These are phyloP conservation scores for Debaryomyces nepalensis DNA, from an alignment of 1,139 yeast genomes.

Conservation along the genomic window DNA sequence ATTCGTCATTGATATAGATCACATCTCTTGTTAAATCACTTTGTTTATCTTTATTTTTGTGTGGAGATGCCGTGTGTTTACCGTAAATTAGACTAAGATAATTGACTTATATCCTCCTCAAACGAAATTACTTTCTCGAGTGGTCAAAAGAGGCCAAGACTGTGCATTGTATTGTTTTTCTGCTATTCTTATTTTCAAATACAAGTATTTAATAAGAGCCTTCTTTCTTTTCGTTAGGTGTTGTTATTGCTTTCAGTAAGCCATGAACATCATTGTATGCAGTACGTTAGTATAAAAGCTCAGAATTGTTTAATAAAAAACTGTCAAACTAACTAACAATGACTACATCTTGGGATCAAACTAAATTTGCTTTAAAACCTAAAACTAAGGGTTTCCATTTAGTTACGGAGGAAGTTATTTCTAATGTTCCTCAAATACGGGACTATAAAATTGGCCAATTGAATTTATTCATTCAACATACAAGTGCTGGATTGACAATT, in stretches of 20 bases:
- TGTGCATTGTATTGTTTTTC: too few relatives aligned
- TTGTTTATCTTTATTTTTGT: slow-evolving; percentile 9
- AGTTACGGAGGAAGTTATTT: slow-evolving; percentile 65
- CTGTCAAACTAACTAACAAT: not conserved
- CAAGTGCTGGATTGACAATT: slow-evolving; percentile 75
- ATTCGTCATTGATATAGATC: slow-evolving; percentile 3
- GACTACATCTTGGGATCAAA: slow-evolving; percentile 55
- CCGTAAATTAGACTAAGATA: too few relatives aligned
- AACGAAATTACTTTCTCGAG: too few relatives aligned
- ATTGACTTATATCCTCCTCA: too few relatives aligned
- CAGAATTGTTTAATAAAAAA: not conserved
- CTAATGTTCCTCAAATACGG: slow-evolving; percentile 61
- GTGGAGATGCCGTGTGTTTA: not conserved
- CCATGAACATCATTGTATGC: slow-evolving; percentile 7
- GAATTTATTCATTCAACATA: slow-evolving; percentile 74
- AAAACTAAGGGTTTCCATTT: slow-evolving; percentile 71
- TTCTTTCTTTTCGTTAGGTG: slow-evolving; percentile 18
- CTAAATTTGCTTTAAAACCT: slow-evolving; percentile 58
- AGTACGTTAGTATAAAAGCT: not conserved
- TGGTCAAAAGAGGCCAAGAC: too few relatives aligned
- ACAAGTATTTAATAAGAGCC: not conserved
- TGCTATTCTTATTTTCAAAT: not conserved
- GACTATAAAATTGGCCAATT: slow-evolving; percentile 65
- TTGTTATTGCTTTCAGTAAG: slow-evolving; percentile 20
- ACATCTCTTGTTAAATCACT: not conserved